These are phyloP conservation scores for Pyricularia sp. DNA, from an alignment of 2,329 filamentous ascomycete genomes.

Conservation along the genomic window DNA sequence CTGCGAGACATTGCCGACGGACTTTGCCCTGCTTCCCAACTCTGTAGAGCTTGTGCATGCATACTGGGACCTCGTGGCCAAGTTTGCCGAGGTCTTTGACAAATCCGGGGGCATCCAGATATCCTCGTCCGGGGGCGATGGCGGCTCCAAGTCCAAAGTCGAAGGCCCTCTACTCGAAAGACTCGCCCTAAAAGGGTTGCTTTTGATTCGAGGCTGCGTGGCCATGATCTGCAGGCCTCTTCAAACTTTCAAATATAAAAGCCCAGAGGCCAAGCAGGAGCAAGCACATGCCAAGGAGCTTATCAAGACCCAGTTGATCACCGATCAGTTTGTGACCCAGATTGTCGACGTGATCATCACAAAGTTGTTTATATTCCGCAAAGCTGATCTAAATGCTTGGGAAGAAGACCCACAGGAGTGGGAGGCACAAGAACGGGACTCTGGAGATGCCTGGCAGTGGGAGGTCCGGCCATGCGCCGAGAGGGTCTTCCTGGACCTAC, in stretches of 20 bases:
- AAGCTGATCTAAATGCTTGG: slow-evolving; percentile 82
- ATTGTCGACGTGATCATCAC: slow-evolving; percentile 81
- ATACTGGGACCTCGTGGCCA: slow-evolving; percentile 77
- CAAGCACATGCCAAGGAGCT: slow-evolving; percentile 58
- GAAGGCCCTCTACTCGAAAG: slow-evolving; percentile 64
- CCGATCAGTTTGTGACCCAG: slow-evolving; percentile 65
- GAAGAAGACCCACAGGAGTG: slow-evolving; percentile 92
- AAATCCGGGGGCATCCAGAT: slow-evolving; percentile 47
- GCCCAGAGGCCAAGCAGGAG: slow-evolving; percentile 65
- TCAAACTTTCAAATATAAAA: slow-evolving; percentile 77
- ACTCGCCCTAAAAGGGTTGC: slow-evolving; percentile 71
- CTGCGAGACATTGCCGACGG: slow-evolving; percentile 67
- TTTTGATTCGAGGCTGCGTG: slow-evolving; percentile 73
- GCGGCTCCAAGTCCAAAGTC: slow-evolving; percentile 35
- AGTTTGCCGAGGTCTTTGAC: slow-evolving; percentile 66
- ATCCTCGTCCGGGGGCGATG: slow-evolving; percentile 23
- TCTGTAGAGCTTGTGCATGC: slow-evolving; percentile 67
- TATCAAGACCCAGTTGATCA: slow-evolving; percentile 67
- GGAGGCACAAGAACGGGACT: slow-evolving; percentile 82
- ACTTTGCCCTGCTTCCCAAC: slow-evolving; percentile 74
- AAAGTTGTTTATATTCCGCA: slow-evolving; percentile 78
- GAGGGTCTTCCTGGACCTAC: slow-evolving; percentile 84
- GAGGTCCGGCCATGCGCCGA: slow-evolving; percentile 88
- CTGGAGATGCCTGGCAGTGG: slow-evolving; percentile 83
- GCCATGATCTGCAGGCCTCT: slow-evolving; percentile 75